Percentiles rank a stretch among this genome's conserved stretches.
Evolutionary conservation across 2,329 filamentous ascomycete species (phyloP).

Genomic region (Mariannaea elegans): DNA sequence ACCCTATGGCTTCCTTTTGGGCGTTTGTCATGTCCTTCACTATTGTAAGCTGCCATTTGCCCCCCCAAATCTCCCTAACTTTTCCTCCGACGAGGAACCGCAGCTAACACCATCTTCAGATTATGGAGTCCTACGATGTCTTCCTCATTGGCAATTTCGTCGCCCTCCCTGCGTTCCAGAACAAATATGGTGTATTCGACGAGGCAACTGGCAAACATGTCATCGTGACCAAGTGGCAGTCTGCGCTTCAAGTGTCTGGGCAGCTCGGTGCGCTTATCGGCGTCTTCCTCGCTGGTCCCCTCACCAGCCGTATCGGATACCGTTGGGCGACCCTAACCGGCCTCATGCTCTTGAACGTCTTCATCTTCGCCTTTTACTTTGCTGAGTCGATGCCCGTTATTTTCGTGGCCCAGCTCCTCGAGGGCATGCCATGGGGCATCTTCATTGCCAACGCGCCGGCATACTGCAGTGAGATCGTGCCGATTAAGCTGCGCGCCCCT

Average conservation of each 20-base stretch:
- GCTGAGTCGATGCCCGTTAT: slow-evolving; percentile 52
- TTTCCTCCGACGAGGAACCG: neutral
- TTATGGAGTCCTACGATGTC: slow-evolving; percentile 61
- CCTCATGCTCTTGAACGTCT: slow-evolving; percentile 50
- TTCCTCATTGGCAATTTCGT: slow-evolving; percentile 59
- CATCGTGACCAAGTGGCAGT: slow-evolving; percentile 54
- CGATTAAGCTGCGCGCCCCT: slow-evolving; percentile 63
- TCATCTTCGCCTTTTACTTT: slow-evolving; percentile 63
- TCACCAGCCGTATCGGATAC: slow-evolving; percentile 49
- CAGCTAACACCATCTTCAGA: slow-evolving; percentile 40
- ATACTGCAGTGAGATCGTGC: slow-evolving; percentile 68
- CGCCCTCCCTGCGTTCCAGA: slow-evolving; percentile 50
- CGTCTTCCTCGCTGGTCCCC: slow-evolving; percentile 48
- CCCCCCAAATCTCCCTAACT: neutral
- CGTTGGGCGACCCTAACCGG: slow-evolving; percentile 48
- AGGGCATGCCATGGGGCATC: slow-evolving; percentile 69
- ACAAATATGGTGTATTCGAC: slow-evolving; percentile 47
- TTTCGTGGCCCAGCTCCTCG: slow-evolving; percentile 63
- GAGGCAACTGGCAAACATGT: slow-evolving; percentile 32
- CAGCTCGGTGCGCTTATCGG: slow-evolving; percentile 49
- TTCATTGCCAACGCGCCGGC: slow-evolving; percentile 71
- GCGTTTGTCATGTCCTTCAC: slow-evolving; percentile 60
- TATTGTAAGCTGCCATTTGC: slow-evolving; percentile 48
- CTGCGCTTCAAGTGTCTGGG: slow-evolving; percentile 45
- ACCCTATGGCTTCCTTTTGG: slow-evolving; percentile 58